Evolutionary conservation across 768 basidiomycete genomes (phyloP).

Genomic region (Cystofilobasidium capitatum): DNA sequence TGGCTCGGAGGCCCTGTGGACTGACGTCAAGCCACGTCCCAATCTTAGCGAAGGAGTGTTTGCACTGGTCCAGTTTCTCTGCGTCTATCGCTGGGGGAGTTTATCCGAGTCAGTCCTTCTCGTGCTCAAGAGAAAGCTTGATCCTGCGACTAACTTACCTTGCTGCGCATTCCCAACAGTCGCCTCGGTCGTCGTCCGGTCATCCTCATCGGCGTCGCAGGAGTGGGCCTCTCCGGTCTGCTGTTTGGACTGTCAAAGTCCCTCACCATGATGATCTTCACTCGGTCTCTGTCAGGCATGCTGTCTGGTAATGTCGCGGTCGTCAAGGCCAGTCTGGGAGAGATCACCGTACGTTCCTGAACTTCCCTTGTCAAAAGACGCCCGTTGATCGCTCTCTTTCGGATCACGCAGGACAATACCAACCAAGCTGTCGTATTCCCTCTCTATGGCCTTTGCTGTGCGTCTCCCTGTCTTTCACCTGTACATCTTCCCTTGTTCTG

Average conservation of each 20-base stretch:
- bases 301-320: slow-evolving; percentile 18
- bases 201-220: slow-evolving; percentile 13
- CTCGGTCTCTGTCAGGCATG: not conserved
- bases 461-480: not conserved
- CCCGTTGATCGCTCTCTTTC: not conserved
- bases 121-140: not conserved
- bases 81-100: slow-evolving; percentile 11
- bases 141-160: not conserved
- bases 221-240: slow-evolving; percentile 4
- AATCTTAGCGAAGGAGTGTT: slow-evolving; percentile 7
- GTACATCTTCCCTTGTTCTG: not conserved
- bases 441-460: slow-evolving; percentile 12
- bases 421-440: slow-evolving; percentile 22
- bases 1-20: not conserved
- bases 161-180: not conserved
- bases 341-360: slow-evolving; percentile 4
- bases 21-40: not conserved
- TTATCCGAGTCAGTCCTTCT: not conserved
- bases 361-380: not conserved
- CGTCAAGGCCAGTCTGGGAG: slow-evolving; percentile 18
- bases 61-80: slow-evolving; percentile 9
- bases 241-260: slow-evolving; percentile 13
- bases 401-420: not conserved
- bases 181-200: slow-evolving; percentile 15
- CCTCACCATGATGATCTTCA: slow-evolving; percentile 12